phyloP scores from a whole-genome alignment of 352 stramenopile genomes.

The Phytophthora multivora region DNA sequence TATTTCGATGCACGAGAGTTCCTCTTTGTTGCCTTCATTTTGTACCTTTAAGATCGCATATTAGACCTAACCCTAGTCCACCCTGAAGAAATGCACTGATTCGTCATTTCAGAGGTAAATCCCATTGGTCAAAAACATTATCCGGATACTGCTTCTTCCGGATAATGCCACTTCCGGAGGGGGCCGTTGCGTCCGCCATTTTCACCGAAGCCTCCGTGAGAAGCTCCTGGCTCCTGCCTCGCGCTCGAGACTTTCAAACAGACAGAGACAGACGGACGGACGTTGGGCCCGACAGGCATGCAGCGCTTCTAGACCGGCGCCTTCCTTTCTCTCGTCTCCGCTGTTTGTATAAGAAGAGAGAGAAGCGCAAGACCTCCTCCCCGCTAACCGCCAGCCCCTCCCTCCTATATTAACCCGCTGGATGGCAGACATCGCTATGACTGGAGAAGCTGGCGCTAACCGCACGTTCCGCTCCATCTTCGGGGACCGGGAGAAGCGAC shows the following conservation, averaged over 20 bases:
- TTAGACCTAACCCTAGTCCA: slow-evolving; percentile 2
- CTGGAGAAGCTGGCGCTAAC: slow-evolving; percentile 53
- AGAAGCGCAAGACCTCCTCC: slow-evolving; percentile 5
- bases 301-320: slow-evolving; percentile 43
- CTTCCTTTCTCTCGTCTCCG: slow-evolving; percentile 36
- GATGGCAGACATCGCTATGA: slow-evolving; percentile 49
- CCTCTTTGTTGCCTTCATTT: not conserved
- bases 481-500: slow-evolving; percentile 21
- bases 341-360: slow-evolving; percentile 24
- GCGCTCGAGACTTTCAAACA: slow-evolving; percentile 8
- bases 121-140: slow-evolving; percentile 26
- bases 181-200: slow-evolving; percentile 38
- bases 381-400: not conserved
- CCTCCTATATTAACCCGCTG: slow-evolving; percentile 8
- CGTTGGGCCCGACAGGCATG: slow-evolving; percentile 38
- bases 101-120: slow-evolving; percentile 4
- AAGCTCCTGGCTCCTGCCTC: slow-evolving; percentile 16
- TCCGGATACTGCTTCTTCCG: not conserved
- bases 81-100: slow-evolving; percentile 5
- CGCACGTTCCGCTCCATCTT: slow-evolving; percentile 83
- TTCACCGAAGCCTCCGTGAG: slow-evolving; percentile 31
- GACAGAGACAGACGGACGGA: slow-evolving; percentile 28
- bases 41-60: not conserved
- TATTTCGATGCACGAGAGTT: slow-evolving; percentile 34
- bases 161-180: not conserved